Conservation (phyloP, 108 stramenopile genomes). For the Thalassiosira profunda region DNA sequence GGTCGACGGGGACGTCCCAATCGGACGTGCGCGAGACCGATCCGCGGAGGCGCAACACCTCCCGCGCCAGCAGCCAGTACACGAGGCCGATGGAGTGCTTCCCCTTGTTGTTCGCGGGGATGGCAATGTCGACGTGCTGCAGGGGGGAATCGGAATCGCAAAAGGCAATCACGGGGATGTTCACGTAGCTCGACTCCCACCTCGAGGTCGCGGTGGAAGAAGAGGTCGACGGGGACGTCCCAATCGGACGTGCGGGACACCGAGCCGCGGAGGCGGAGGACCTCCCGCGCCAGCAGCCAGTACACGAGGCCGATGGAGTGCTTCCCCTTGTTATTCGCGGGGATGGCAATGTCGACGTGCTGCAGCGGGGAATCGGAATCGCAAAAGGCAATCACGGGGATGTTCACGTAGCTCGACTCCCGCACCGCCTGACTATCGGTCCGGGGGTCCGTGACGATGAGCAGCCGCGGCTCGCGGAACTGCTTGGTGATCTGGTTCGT, state of each 20-base stretch:
- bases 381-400: slow-evolving; percentile 99
- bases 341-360: slow-evolving; percentile 99
- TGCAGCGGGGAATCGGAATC: slow-evolving; percentile 99
- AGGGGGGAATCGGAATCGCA: slow-evolving; percentile 99
- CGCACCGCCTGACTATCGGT: slow-evolving; percentile 97
- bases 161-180: slow-evolving; percentile 99
- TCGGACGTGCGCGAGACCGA: slow-evolving; percentile 86
- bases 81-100: slow-evolving; percentile 99
- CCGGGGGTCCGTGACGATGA: slow-evolving; percentile 99
- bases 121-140: slow-evolving; percentile 99
- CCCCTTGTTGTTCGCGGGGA: slow-evolving; percentile 99
- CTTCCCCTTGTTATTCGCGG: slow-evolving; percentile 99
- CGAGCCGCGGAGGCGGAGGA: slow-evolving; percentile 97
- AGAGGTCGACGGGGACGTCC: slow-evolving; percentile 99
- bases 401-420: slow-evolving; percentile 98
- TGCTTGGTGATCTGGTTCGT: slow-evolving; percentile 99
- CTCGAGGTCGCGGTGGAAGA: slow-evolving; percentile 99
- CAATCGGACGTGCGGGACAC: slow-evolving; percentile 91
- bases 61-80: slow-evolving; percentile 99
- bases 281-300: slow-evolving; percentile 99
- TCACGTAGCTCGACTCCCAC: slow-evolving; percentile 98
- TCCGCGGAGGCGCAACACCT: slow-evolving; percentile 98
- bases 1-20: slow-evolving; percentile 99
- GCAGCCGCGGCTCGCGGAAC: slow-evolving; percentile 98
- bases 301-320: slow-evolving; percentile 99